These are phyloP conservation scores for Myxozyma lipomycoides DNA, from an alignment of 805 yeast species.

Conservation along the genomic window DNA sequence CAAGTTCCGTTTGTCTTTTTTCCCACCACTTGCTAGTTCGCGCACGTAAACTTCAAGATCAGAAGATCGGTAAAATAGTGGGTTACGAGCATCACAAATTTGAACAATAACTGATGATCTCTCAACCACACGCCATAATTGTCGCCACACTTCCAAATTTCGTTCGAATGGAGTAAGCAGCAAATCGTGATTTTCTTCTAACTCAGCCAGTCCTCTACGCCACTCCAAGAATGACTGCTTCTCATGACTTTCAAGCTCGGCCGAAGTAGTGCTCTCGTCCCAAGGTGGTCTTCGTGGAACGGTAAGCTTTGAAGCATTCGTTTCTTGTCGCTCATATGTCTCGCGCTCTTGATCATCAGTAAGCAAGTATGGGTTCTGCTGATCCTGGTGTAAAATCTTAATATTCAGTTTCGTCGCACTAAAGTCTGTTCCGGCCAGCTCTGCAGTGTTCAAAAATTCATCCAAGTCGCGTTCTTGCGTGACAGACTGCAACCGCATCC, in stretches of 20 bases:
- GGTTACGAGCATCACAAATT: constrained; percentile 96
- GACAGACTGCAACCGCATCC: constrained; percentile 89
- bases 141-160: constrained; percentile 97
- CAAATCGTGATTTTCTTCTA: constrained; percentile 81
- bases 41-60: constrained; percentile 82
- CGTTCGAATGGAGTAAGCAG: constrained; percentile 94
- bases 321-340: constrained; percentile 56
- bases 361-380: constrained; percentile 56
- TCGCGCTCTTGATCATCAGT: constrained; percentile 57
- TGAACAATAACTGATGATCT: constrained; percentile 91
- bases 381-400: constrained; percentile 67
- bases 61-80: constrained; percentile 79
- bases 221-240: constrained; percentile 87
- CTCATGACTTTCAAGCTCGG: constrained; percentile 79
- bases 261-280: constrained; percentile 65
- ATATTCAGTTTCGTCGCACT: constrained; percentile 86
- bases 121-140: constrained; percentile 96
- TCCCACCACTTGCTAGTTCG: constrained; percentile 58
- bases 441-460: constrained; percentile 93
- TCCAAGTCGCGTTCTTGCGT: constrained; percentile 93
- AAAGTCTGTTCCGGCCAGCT: constrained; percentile 92
- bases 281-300: constrained; percentile 94
- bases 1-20: constrained; percentile 58
- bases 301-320: constrained; percentile 53
- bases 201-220: constrained; percentile 83